Conservation (phyloP, 2,329 filamentous ascomycete genomes). For the Colletotrichum filicis region DNA sequence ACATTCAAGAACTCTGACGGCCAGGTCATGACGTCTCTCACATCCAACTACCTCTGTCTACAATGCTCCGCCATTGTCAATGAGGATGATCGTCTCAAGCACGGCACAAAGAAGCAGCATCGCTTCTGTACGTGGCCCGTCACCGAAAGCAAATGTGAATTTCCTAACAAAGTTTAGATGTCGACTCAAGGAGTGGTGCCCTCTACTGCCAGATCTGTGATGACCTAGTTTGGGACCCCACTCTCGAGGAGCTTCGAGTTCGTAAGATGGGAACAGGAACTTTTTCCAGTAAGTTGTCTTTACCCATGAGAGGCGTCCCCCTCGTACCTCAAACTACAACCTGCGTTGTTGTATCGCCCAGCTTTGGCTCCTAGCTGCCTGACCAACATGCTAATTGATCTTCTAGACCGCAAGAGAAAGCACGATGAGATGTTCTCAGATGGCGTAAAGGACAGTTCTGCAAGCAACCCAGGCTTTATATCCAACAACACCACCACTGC, state of each 20-base stretch:
- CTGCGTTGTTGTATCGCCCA: neutral
- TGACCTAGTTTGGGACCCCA: constrained; percentile 86
- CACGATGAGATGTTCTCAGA: constrained; percentile 77
- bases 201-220: constrained; percentile 86
- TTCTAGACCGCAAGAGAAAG: constrained; percentile 76
- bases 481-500: constrained; percentile 81
- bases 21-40: constrained; percentile 68
- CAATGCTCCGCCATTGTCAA: constrained; percentile 78
- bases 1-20: constrained; percentile 70
- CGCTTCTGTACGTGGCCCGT: constrained; percentile 72
- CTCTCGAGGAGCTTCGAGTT: constrained; percentile 79
- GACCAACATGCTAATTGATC: neutral
- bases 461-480: constrained; percentile 76
- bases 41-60: constrained; percentile 77
- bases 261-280: constrained; percentile 75
- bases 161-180: constrained; percentile 62
- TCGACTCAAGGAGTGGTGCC: constrained; percentile 80
- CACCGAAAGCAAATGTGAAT: neutral
- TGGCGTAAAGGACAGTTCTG: constrained; percentile 64
- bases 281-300: constrained; percentile 65
- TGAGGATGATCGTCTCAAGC: constrained; percentile 72
- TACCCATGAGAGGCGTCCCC: neutral
- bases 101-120: constrained; percentile 76
- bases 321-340: neutral
- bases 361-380: neutral